A percentile compares a stretch with the other conserved stretches of the same genome.
Conservation (phyloP, 139 green algal species). For the Yamagishiella unicocca region DNA sequence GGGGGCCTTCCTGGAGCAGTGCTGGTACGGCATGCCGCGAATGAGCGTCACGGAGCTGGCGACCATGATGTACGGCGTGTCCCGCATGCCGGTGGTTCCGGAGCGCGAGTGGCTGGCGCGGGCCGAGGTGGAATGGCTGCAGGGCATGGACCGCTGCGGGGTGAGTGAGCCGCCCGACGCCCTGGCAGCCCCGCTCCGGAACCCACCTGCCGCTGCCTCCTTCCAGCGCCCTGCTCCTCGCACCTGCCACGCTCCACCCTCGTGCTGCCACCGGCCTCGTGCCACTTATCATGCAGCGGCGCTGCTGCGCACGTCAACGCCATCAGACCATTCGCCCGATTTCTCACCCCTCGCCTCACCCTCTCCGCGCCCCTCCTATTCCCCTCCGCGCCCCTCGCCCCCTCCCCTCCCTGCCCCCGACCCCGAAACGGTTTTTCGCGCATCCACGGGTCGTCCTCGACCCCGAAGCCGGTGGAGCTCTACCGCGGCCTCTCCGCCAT, state of each 20-base stretch:
- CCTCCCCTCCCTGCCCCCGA: no score
- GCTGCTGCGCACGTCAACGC: no score
- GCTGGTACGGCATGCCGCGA: neutral
- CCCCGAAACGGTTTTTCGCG: no score
- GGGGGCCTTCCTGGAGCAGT: constrained; percentile 15
- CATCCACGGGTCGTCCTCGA: no score
- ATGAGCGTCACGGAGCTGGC: neutral
- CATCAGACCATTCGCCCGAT: neutral
- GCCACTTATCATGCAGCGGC: no score
- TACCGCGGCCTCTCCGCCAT: constrained; percentile 1
- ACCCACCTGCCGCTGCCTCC: neutral
- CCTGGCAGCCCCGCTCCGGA: no score
- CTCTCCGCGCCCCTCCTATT: neutral
- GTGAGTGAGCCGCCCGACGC: neutral
- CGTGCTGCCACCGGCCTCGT: neutral
- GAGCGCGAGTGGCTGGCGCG: constrained; percentile 24
- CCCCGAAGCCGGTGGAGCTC: constrained; percentile 32
- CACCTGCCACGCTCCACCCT: neutral
- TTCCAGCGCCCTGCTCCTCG: no score
- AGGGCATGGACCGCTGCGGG: neutral
- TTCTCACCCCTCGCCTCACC: neutral
- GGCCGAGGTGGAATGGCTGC: constrained; percentile 14
- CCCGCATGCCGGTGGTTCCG: neutral
- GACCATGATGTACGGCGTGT: constrained; percentile 16
- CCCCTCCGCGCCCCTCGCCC: neutral